Evolutionary conservation across 164 flowering plant species (phyloP).

Genomic region (Amborella trichopoda): DNA sequence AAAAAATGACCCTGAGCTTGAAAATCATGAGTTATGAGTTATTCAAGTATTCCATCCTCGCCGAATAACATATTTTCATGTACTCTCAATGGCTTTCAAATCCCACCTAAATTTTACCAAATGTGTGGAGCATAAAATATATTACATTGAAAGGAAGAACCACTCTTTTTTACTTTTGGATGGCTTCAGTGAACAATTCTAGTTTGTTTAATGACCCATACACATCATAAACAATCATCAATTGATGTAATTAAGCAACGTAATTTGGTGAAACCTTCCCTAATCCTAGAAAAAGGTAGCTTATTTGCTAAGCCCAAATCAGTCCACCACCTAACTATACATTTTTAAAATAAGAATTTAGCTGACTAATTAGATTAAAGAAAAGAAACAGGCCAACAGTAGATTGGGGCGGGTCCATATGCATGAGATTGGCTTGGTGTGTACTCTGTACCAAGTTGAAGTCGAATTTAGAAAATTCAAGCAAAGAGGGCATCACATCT

Average conservation of each 20-base stretch:
- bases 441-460: too few species aligned
- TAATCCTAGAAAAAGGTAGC: constrained; percentile 2
- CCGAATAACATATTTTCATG: constrained; percentile 10
- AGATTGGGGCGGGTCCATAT: too few species aligned
- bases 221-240: constrained; percentile 7
- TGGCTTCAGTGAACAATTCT: constrained; percentile 4
- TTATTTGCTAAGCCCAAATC: too few species aligned
- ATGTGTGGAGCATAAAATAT: too few species aligned
- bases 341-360: too few species aligned
- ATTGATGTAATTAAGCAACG: not conserved
- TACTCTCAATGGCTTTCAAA: constrained; percentile 4
- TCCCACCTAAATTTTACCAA: constrained; percentile 16
- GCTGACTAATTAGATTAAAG: too few species aligned
- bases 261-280: not conserved
- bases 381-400: too few species aligned
- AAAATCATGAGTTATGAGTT: constrained; percentile 32
- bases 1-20: constrained; percentile 23
- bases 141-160: too few species aligned
- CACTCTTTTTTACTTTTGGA: too few species aligned
- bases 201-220: constrained; percentile 6
- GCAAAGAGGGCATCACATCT: too few species aligned
- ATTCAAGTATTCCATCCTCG: constrained; percentile 21
- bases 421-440: too few species aligned
- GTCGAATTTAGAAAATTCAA: constrained; percentile 10
- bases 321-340: too few species aligned